A percentile compares a stretch with the other conserved stretches of the same genome.
These are phyloP conservation scores for Primulina huaijiensis DNA, from an alignment of 257 asterid genomes.

Conservation along the genomic window DNA sequence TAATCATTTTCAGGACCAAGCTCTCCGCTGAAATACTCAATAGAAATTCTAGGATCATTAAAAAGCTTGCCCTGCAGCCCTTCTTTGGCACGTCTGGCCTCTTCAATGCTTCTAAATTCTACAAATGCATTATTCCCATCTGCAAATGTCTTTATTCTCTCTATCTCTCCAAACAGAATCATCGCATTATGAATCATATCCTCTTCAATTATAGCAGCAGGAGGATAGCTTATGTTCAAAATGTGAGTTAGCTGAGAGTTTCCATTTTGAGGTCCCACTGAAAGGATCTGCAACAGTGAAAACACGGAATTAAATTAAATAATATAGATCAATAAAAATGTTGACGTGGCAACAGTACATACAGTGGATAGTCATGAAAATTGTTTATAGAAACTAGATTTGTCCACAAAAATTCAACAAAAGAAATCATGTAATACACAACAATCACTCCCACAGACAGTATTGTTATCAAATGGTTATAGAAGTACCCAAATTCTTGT, in stretches of 20 bases:
- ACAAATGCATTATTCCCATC: slow-evolving; percentile 74
- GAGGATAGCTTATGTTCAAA: slow-evolving; percentile 79
- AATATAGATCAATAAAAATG: background rate
- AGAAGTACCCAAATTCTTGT: no score
- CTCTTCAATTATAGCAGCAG: slow-evolving; percentile 70
- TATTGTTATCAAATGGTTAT: background rate
- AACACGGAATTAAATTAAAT: slow-evolving; percentile 15
- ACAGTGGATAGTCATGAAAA: slow-evolving; percentile 12
- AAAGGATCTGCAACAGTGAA: slow-evolving; percentile 53
- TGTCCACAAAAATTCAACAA: background rate
- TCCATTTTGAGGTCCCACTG: slow-evolving; percentile 46
- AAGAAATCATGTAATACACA: slow-evolving; percentile 16
- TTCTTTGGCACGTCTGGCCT: slow-evolving; percentile 90
- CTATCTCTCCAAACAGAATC: slow-evolving; percentile 94
- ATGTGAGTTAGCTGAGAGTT: slow-evolving; percentile 64
- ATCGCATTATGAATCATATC: slow-evolving; percentile 95
- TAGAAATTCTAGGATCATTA: slow-evolving; percentile 73
- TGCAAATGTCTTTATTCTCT: slow-evolving; percentile 70
- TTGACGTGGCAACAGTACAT: slow-evolving; percentile 11
- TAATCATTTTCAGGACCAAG: slow-evolving; percentile 38
- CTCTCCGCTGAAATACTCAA: slow-evolving; percentile 69
- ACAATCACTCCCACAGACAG: slow-evolving; percentile 6
- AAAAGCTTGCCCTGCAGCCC: slow-evolving; percentile 95
- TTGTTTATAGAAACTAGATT: slow-evolving; percentile 7
- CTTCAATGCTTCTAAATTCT: slow-evolving; percentile 93